Evolutionary conservation across 2,329 filamentous ascomycete species (phyloP), one percentile per base, ranked within the genome.

Genomic region (Penicillium sumatraense): DNA sequence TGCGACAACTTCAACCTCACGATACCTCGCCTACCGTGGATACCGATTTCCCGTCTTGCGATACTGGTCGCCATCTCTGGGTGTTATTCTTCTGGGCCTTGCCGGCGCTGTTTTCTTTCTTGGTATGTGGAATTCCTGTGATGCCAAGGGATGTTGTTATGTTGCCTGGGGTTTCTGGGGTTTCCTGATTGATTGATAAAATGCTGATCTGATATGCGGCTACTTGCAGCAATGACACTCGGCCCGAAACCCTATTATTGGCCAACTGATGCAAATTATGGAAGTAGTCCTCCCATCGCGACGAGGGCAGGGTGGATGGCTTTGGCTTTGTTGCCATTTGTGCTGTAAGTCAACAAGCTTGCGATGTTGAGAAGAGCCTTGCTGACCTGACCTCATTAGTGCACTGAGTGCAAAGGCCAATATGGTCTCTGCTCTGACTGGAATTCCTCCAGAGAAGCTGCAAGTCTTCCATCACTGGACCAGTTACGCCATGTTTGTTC

Each of bases 171-270:
- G n/a, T n/a, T n/a, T n/a, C n/a, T n/a, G n/a, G n/a, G 29, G 13
- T 21, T 11, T 31, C 11, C 16, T 13, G 20, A 11, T 31, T 16
- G 29, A 31, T 46, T n/a, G n/a, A n/a, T n/a, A n/a, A 46, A 45
- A 51, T 33, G 14, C 23, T 44, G 40, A 44, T n/a, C n/a, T n/a
- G n/a, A n/a, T n/a, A n/a, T 44, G 23, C 38, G 29, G 51, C 21
- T 46, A 49, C 21, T 26, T 20, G 18, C 48, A 76, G 77, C 68
- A n/a, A 77, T 82, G 77, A 77, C 76, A 0, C 70, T 83, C 1
- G 78, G 74, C 1, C 81, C 82, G 0, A 66, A 73, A 23, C 82
- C 83, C 0, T 85, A 84, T 66, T 85, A 85, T 72, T 85, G 82
- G 82, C 78, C 81, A 1, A 79, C 75, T 46, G 74, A 72, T 7